phyloP scores from a whole-genome alignment of 2,329 filamentous ascomycete genomes.

The Pseudopyricularia cyperi region DNA sequence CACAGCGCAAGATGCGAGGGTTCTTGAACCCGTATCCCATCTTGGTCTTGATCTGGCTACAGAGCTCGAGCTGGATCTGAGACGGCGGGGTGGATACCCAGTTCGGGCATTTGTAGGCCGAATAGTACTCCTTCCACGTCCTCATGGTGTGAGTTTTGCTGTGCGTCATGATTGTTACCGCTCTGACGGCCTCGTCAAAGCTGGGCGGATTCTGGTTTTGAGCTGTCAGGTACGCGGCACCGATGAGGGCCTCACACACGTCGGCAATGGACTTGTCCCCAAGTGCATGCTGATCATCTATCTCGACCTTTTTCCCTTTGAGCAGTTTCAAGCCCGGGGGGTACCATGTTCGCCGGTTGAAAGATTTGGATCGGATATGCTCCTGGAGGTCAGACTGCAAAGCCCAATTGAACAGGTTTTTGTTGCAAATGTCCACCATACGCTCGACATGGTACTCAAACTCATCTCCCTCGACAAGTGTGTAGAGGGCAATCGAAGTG shows the following conservation, averaged over 20 bases:
- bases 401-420: constrained; percentile 72
- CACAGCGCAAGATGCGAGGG: constrained; percentile 65
- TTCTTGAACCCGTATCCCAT: constrained; percentile 55
- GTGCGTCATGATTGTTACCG: constrained; percentile 57
- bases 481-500: constrained; percentile 78
- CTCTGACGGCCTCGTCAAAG: constrained; percentile 46
- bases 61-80: constrained; percentile 56
- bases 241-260: constrained; percentile 88
- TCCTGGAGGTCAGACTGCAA: constrained; percentile 51
- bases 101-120: constrained; percentile 50
- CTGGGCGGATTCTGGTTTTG: constrained; percentile 7
- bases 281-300: constrained; percentile 49
- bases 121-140: constrained; percentile 60
- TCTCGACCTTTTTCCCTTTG: constrained; percentile 46
- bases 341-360: constrained; percentile 80
- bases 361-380: constrained; percentile 71
- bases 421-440: constrained; percentile 85
- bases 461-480: constrained; percentile 63
- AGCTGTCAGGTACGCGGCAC: constrained; percentile 55
- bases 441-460: constrained; percentile 80
- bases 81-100: constrained; percentile 56
- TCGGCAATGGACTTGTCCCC: constrained; percentile 88
- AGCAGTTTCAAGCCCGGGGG: constrained; percentile 64
- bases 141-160: constrained; percentile 56
- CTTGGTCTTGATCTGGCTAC: constrained; percentile 45